phyloP scores from a whole-genome alignment of 108 stramenopile species.

The Licmophora abbreviata region DNA sequence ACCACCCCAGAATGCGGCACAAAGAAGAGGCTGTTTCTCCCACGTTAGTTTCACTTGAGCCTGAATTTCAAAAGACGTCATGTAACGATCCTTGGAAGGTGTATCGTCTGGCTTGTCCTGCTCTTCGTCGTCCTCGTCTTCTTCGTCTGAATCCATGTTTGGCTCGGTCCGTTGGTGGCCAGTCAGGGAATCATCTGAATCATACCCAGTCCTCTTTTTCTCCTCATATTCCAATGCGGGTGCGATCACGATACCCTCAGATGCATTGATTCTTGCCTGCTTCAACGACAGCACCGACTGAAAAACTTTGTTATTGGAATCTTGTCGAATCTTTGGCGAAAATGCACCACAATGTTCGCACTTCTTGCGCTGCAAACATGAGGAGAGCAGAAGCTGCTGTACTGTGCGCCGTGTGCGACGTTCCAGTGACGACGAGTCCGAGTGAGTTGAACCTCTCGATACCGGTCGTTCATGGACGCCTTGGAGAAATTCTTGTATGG shows the following conservation, averaged over 20 bases:
- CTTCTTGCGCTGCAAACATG: constrained; percentile 35
- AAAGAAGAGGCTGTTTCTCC: constrained; percentile 57
- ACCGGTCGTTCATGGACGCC: neutral
- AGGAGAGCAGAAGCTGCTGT: constrained; percentile 65
- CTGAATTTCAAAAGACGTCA: constrained; percentile 90
- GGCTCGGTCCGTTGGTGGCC: neutral
- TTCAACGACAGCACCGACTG: constrained; percentile 39
- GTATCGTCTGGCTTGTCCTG: constrained; percentile 1
- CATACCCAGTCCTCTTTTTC: constrained; percentile 7
- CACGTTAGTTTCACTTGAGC: constrained; percentile 87
- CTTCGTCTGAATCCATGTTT: constrained; percentile 18
- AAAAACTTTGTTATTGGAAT: constrained; percentile 94
- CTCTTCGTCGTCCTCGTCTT: constrained; percentile 20
- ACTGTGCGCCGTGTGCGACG: constrained; percentile 44
- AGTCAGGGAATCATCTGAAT: constrained; percentile 13
- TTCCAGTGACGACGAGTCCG: constrained; percentile 49
- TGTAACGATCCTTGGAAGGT: constrained; percentile 63
- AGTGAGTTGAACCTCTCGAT: neutral
- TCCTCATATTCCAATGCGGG: constrained; percentile 40
- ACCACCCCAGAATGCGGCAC: constrained; percentile 66
- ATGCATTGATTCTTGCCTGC: constrained; percentile 39
- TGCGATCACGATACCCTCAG: constrained; percentile 48
- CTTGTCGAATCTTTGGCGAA: constrained; percentile 85
- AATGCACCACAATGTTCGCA: constrained; percentile 91
- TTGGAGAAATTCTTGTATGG: neutral